Percentiles rank a stretch among this genome's conserved stretches.
These are phyloP conservation scores for Apiotrichum montevideense DNA, from an alignment of 1,284 basidiomycete genomes.

Conservation along the genomic window DNA sequence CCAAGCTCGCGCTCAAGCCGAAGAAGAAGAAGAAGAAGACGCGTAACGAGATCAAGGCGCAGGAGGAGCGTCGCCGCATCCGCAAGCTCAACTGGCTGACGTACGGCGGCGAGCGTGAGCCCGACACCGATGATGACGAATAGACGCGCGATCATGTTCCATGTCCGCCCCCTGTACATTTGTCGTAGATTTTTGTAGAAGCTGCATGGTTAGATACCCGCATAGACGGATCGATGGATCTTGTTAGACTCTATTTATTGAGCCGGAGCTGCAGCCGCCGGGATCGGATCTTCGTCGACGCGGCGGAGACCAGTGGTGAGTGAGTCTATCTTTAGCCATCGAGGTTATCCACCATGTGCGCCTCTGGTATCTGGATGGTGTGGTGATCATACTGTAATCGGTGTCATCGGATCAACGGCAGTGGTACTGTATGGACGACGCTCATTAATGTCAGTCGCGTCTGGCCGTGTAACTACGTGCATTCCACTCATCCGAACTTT, in stretches of 20 bases:
- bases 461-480: too few relatives aligned
- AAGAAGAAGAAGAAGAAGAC: conserved; percentile 85
- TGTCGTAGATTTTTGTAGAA: conserved; percentile 2
- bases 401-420: too few relatives aligned
- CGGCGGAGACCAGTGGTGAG: too few relatives aligned
- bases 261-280: too few relatives aligned
- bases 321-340: too few relatives aligned
- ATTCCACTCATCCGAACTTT: too few relatives aligned
- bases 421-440: too few relatives aligned
- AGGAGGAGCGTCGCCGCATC: conserved; percentile 70
- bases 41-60: conserved; percentile 81
- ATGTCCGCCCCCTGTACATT: background rate
- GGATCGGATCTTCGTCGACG: too few relatives aligned
- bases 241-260: background rate
- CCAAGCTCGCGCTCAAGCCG: conserved; percentile 43
- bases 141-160: background rate
- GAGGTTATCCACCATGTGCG: too few relatives aligned
- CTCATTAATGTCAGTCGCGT: too few relatives aligned
- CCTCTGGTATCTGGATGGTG: too few relatives aligned
- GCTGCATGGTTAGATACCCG: conserved; percentile 2
- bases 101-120: conserved; percentile 57
- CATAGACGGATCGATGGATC: background rate
- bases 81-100: conserved; percentile 79
- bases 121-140: conserved; percentile 26
- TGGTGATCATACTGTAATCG: too few relatives aligned